These are phyloP conservation scores for Peronosclerospora sorghi DNA, from an alignment of 352 stramenopile genomes.

Conservation along the genomic window DNA sequence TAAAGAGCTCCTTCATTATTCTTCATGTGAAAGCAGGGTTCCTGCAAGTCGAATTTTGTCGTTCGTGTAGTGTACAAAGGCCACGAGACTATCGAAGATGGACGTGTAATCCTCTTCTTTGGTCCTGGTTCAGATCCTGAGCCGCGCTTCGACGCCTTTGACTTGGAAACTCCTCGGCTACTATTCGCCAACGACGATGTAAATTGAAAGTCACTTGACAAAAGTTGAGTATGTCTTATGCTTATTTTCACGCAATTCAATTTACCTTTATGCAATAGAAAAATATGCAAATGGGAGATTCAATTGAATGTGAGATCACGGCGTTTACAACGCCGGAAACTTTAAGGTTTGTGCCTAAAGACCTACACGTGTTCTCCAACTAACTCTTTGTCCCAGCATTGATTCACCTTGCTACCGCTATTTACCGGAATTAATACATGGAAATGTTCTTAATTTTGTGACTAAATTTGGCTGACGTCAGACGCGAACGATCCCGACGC, in stretches of 20 bases:
- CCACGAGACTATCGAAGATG: constrained; percentile 23
- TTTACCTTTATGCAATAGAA: constrained; percentile 15
- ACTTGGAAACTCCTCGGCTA: constrained; percentile 40
- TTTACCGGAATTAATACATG: constrained; percentile 27
- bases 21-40: constrained; percentile 19
- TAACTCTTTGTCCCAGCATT: constrained; percentile 53
- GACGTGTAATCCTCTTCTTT: constrained; percentile 58
- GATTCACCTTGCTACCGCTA: constrained; percentile 47
- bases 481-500: constrained; percentile 56
- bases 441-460: constrained; percentile 18
- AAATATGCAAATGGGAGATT: constrained; percentile 36
- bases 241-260: neutral
- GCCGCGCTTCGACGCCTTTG: constrained; percentile 46
- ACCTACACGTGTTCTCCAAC: constrained; percentile 31
- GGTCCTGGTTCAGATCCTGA: constrained; percentile 24
- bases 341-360: constrained; percentile 46
- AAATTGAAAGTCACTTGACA: constrained; percentile 4
- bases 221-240: too few relatives aligned
- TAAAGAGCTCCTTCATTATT: too few relatives aligned
- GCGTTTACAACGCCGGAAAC: constrained; percentile 45
- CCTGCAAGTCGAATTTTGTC: constrained; percentile 30
- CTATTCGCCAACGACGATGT: constrained; percentile 60
- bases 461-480: constrained; percentile 6
- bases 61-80: constrained; percentile 44
- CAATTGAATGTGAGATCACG: constrained; percentile 55